A percentile compares a stretch with the other conserved stretches of the same genome.
Evolutionary conservation across 2,329 filamentous ascomycete genomes (phyloP).

Genomic region (Graphilbum sp.): DNA sequence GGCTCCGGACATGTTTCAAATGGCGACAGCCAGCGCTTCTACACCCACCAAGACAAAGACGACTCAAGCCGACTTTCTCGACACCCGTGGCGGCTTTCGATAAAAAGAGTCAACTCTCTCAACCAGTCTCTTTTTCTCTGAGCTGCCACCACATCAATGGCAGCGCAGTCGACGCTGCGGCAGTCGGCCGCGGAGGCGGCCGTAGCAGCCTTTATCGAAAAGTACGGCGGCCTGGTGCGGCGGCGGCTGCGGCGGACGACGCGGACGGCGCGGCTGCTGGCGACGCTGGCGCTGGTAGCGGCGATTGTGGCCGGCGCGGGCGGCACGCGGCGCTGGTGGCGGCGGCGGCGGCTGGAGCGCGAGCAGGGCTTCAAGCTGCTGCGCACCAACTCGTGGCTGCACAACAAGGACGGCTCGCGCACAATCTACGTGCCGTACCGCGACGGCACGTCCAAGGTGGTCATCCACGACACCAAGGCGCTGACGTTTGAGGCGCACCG

Average conservation of each 20-base stretch:
- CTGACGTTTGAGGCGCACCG: conserved; percentile 95
- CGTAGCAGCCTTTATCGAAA: conserved; percentile 45
- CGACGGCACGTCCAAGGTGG: conserved; percentile 74
- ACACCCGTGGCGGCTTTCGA: too few species aligned
- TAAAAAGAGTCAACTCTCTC: too few species aligned
- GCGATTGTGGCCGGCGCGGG: conserved; percentile 67
- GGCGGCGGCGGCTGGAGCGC: conserved; percentile 54
- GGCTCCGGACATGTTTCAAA: too few species aligned
- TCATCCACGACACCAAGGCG: conserved; percentile 76
- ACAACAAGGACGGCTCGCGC: conserved; percentile 85
- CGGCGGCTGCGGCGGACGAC: conserved; percentile 47
- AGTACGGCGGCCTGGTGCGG: conserved; percentile 37
- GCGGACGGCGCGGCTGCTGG: conserved; percentile 54
- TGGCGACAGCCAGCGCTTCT: too few species aligned
- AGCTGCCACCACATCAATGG: conserved; percentile 37
- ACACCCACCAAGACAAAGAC: too few species aligned
- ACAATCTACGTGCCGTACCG: conserved; percentile 94
- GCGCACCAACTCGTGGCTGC: conserved; percentile 79
- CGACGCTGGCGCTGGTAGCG: conserved; percentile 57
- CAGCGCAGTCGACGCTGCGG: conserved; percentile 71
- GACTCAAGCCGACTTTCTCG: too few species aligned
- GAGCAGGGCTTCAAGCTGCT: conserved; percentile 71
- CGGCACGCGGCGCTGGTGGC: conserved; percentile 66
- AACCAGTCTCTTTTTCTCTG: too few species aligned
- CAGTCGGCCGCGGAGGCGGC: conserved; percentile 48